Base-by-base conservation (phyloP, 495 filamentous ascomycete genomes). In the Neurospora sp. region DNA sequence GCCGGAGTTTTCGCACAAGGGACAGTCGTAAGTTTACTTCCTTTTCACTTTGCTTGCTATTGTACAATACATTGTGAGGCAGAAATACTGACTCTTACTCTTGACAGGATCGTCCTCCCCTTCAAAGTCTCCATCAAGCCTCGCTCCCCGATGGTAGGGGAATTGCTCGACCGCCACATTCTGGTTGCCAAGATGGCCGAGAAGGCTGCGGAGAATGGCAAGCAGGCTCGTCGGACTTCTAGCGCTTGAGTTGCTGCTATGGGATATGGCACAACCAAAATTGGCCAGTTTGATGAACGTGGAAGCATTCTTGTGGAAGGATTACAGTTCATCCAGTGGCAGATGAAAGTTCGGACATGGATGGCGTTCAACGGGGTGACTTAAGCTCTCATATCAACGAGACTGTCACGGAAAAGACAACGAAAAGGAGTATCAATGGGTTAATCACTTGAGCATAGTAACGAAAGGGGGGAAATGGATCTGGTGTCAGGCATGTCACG, bases 1-100 rank as follows among this genome's bases (percentile, higher is more conserved):
- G 71, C 78, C 79, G 0, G 71, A 79, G 59, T 81, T 75, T 75
- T 79, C 77, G 10, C 78, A 76, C 10, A 76, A 72, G 72, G 79
- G 79, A 2, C 78, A 80, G 22, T 78, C 79, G 79, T 81, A 59
- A 72, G 79, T 76, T 22, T 35, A 35, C 31, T 9, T 8, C 41
- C 27, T 31, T 31, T 31, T 31, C 27, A 31, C 27, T 31, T 31
- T 31, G 27, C 27, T 31, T 31, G 27, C 27, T 31, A 31, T 31
- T 31, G 27, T 31, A 31, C 27, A 31, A 31, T 31, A 31, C 27
- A 31, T 31, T 31, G 27, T 31, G 27, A 31, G 27, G 27, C 27
- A 31, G 27, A 31, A 31, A 31, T 31, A 31, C 0, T 31, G 27
- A 31, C 27, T 31, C 3, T 31, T 2, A 31, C 27, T 31, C 27